phyloP scores from a whole-genome alignment of 176 grass and related monocot species.

The Alopecurus myosuroides region DNA sequence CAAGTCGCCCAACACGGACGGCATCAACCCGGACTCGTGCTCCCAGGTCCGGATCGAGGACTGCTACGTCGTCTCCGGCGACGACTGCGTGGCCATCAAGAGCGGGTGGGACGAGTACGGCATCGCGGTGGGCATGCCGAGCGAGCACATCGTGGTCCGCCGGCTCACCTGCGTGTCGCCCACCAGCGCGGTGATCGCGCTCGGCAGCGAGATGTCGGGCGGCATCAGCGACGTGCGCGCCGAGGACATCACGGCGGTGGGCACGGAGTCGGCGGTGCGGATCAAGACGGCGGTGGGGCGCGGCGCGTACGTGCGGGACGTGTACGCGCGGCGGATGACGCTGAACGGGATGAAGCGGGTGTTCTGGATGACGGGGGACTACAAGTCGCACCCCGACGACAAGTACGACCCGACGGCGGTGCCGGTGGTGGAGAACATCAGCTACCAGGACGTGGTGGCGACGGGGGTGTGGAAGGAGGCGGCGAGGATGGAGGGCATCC shows the following conservation, averaged over 20 bases:
- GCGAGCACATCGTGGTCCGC: conserved; percentile 67
- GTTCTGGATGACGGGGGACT: conserved; percentile 94
- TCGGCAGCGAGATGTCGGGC: conserved; percentile 98
- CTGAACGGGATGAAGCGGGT: conserved; percentile 72
- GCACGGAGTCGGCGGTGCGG: conserved; percentile 80
- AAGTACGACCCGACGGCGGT: conserved; percentile 62
- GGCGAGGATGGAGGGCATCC: conserved; percentile 72
- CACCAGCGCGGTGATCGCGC: conserved; percentile 78
- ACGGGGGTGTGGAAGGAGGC: conserved; percentile 45
- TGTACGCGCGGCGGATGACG: conserved; percentile 63
- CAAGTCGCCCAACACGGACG: conserved; percentile 85
- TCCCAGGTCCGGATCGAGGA: conserved; percentile 84
- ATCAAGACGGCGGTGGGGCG: conserved; percentile 83
- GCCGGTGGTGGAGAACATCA: conserved; percentile 65
- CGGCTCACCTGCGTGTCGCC: conserved; percentile 82
- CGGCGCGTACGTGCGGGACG: conserved; percentile 62
- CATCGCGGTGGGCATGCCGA: conserved; percentile 77
- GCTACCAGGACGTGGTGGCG: conserved; percentile 88
- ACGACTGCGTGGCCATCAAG: conserved; percentile 97
- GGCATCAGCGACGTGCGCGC: conserved; percentile 83
- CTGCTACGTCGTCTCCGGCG: conserved; percentile 94
- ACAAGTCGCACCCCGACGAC: conserved; percentile 80
- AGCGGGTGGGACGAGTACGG: conserved; percentile 98
- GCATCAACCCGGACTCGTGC: conserved; percentile 97
- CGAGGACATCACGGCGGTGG: conserved; percentile 73